Evolutionary conservation across 139 green algal species (phyloP).

Genomic region (Desmodesmus armatus): DNA sequence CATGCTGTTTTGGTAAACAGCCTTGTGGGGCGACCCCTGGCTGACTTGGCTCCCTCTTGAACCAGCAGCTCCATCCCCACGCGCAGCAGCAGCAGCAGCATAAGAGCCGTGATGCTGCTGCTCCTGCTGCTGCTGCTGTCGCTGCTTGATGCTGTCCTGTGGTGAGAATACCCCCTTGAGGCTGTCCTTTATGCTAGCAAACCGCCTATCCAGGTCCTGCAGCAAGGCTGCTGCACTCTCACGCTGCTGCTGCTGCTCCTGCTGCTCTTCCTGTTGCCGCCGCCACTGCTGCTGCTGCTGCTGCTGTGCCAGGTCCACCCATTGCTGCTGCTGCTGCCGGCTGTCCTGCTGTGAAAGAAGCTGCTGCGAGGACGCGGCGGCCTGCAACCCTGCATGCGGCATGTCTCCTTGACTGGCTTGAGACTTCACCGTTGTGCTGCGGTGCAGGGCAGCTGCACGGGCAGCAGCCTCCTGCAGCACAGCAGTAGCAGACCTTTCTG

Average conservation of each 20-base stretch:
- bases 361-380: not conserved
- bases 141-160: not conserved
- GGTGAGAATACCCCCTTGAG: no score
- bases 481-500: slow-evolving; percentile 1
- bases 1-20: no score
- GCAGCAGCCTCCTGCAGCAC: not conserved
- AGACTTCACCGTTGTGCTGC: no score
- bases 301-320: slow-evolving; percentile 17
- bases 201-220: not conserved
- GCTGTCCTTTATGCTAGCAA: no score
- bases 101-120: not conserved
- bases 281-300: slow-evolving; percentile 19
- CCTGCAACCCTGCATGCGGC: not conserved
- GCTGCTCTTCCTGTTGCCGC: not conserved
- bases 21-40: no score
- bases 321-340: not conserved
- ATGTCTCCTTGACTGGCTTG: no score
- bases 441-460: not conserved
- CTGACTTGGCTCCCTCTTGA: no score
- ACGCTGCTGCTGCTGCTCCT: not conserved
- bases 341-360: not conserved
- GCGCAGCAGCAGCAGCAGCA: no score
- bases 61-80: no score
- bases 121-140: not conserved
- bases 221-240: not conserved